Conservation (phyloP, 371 early-diverging fungal species). For the Mucor piriformis region DNA sequence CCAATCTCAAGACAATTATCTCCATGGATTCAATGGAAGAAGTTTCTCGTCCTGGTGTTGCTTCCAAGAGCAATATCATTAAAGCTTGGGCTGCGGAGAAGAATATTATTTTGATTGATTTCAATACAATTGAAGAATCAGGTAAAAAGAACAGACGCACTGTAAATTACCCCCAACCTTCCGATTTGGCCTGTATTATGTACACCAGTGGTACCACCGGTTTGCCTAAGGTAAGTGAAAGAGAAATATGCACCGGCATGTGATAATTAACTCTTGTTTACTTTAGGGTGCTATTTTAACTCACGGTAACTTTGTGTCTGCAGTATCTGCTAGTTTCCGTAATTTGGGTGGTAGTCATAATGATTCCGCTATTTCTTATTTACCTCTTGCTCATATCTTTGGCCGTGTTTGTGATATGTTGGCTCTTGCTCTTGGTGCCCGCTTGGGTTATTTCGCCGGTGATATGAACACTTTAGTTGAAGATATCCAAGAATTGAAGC, state of each 20-base stretch:
- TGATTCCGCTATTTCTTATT: slow-evolving; percentile 62
- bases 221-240: slow-evolving; percentile 54
- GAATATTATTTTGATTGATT: slow-evolving; percentile 55
- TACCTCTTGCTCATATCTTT: slow-evolving; percentile 95
- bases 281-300: slow-evolving; percentile 57
- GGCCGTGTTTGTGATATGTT: slow-evolving; percentile 66
- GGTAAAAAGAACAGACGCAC: slow-evolving; percentile 48
- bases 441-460: slow-evolving; percentile 86
- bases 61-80: slow-evolving; percentile 46
- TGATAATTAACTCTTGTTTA: background rate
- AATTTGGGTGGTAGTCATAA: slow-evolving; percentile 31
- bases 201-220: slow-evolving; percentile 95
- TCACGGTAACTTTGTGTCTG: slow-evolving; percentile 54
- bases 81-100: slow-evolving; percentile 60
- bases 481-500: slow-evolving; percentile 82
- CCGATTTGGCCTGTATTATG: slow-evolving; percentile 87
- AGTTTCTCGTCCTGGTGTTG: slow-evolving; percentile 34
- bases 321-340: slow-evolving; percentile 26
- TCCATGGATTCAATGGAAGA: slow-evolving; percentile 73
- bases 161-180: slow-evolving; percentile 51
- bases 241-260: slow-evolving; percentile 6
- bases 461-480: slow-evolving; percentile 79
- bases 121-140: slow-evolving; percentile 66
- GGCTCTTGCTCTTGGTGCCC: slow-evolving; percentile 48
- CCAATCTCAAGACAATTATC: slow-evolving; percentile 73